Evolutionary conservation across 306 rosid species (phyloP).

Genomic region (Glycine tomentella): DNA sequence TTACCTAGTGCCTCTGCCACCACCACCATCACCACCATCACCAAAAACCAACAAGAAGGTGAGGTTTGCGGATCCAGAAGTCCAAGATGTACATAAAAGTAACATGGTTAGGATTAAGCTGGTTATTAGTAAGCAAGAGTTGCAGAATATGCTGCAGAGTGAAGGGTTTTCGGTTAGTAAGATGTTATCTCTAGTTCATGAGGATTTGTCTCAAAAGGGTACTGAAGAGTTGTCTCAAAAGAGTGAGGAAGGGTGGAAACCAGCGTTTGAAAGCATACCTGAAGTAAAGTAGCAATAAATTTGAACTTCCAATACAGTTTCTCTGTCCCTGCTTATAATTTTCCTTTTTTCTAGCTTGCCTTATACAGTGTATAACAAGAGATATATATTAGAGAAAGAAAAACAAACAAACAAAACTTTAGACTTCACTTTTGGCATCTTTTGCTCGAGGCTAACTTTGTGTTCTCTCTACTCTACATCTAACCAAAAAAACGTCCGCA

Average conservation of each 20-base stretch:
- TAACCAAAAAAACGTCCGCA: neutral
- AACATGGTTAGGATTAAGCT: slow-evolving; percentile 76
- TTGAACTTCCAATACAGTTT: slow-evolving; percentile 7
- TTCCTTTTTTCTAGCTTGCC: slow-evolving; percentile 2
- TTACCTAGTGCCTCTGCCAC: slow-evolving; percentile 62
- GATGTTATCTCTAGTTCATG: slow-evolving; percentile 56
- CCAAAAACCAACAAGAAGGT: slow-evolving; percentile 64
- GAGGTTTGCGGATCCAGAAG: slow-evolving; percentile 69
- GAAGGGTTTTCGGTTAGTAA: slow-evolving; percentile 67
- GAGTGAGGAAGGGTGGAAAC: slow-evolving; percentile 66
- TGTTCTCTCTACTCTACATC: slow-evolving; percentile 20
- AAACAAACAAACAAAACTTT: neutral
- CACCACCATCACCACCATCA: neutral
- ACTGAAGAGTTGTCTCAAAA: slow-evolving; percentile 34
- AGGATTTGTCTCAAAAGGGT: slow-evolving; percentile 32
- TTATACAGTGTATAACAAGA: slow-evolving; percentile 22
- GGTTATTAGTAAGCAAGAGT: slow-evolving; percentile 72
- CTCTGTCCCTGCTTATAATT: slow-evolving; percentile 16
- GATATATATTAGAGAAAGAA: neutral
- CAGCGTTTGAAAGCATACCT: slow-evolving; percentile 77
- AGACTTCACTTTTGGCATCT: slow-evolving; percentile 27
- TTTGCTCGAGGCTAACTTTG: slow-evolving; percentile 17
- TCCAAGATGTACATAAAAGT: slow-evolving; percentile 52
- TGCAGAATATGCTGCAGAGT: slow-evolving; percentile 64
- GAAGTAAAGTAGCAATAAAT: slow-evolving; percentile 66